Evolutionary conservation across 208 protist genomes (phyloP).

Genomic region (Leishmania amazonensis): DNA sequence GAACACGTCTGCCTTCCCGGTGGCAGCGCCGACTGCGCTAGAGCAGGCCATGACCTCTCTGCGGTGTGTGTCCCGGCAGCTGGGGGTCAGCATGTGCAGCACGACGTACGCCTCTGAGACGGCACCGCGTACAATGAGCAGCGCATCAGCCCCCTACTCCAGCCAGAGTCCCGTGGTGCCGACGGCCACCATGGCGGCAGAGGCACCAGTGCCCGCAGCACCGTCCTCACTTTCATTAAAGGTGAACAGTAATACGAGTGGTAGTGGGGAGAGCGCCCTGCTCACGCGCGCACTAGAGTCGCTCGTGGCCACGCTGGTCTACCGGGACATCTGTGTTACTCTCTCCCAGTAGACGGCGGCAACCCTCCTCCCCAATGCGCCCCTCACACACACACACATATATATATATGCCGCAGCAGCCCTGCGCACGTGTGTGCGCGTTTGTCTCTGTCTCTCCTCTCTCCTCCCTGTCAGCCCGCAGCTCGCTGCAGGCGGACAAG

Average conservation of each 20-base stretch:
- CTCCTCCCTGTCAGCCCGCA: not conserved
- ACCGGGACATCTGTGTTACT: slow-evolving; percentile 14
- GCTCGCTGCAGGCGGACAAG: not conserved
- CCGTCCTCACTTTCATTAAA: not conserved
- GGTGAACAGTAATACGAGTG: not conserved
- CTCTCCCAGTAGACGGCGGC: not conserved
- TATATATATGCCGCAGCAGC: not conserved
- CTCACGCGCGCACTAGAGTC: slow-evolving; percentile 25
- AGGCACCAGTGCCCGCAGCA: not conserved
- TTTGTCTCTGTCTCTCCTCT: not conserved
- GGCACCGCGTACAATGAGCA: not conserved
- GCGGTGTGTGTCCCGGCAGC: slow-evolving; percentile 13
- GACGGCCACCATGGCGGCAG: not conserved
- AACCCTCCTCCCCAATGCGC: not conserved
- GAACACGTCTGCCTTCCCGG: not conserved
- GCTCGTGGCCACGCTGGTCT: slow-evolving; percentile 30
- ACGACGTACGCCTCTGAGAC: slow-evolving; percentile 7
- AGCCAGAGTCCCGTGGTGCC: not conserved
- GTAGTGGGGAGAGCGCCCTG: not conserved
- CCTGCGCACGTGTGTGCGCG: not conserved
- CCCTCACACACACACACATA: not conserved
- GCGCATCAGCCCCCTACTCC: not conserved
- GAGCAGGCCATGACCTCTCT: slow-evolving; percentile 21
- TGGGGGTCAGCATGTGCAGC: slow-evolving; percentile 5
- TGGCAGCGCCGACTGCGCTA: slow-evolving; percentile 5